Evolutionary conservation across 2,329 filamentous ascomycete species (phyloP), one percentile per base, ranked within the genome.

Genomic region (Taxawa tesnikishii): DNA sequence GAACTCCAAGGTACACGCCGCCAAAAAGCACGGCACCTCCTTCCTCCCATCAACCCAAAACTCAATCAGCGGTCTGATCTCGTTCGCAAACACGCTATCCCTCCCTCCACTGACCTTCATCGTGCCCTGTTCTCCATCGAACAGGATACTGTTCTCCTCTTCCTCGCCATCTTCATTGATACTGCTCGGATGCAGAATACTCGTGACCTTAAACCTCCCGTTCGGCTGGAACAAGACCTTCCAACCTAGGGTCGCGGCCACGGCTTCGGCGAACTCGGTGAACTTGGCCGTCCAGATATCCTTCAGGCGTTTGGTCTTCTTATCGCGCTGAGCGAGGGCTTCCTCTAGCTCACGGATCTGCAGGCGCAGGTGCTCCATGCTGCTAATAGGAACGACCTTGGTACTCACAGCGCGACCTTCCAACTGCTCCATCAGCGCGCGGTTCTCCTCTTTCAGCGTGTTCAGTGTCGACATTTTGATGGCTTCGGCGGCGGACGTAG

Each of bases 41-140:
- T 85, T 87, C 62, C 85, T 76, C 47, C 90, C 85, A 49, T 92
- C 74, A 1, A 96, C 88, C 88, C 90, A 98, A 56, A 94, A 96
- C 42, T 84, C 79, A 49, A 94, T 88, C 53, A 87, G 73, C 48
- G 83, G 80, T 42, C 72, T 72, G 41, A 98, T 94, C 56, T 85
- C 79, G 34, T 73, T 62, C 2, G 87, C 90, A 57, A 98, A 98
- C 9, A 75, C 68, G 50, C 83, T 92, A 50, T 82, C 73, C 2
- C 85, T 83, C 0, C 90, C 90, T 2, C 90, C 90, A 19, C 79
- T 83, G 36, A 98, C 82, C 67, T 98, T 98, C 90, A 98, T 98
- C 1, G 87, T 94, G 6, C 88, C 90, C 36, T 81, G 77, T 60
- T 94, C 85, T 31, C 85, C 85, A 56, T 94, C 85, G 54, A 94